phyloP scores from a whole-genome alignment of 2,329 filamentous ascomycete genomes.

The Basipetospora chlamydospora region DNA sequence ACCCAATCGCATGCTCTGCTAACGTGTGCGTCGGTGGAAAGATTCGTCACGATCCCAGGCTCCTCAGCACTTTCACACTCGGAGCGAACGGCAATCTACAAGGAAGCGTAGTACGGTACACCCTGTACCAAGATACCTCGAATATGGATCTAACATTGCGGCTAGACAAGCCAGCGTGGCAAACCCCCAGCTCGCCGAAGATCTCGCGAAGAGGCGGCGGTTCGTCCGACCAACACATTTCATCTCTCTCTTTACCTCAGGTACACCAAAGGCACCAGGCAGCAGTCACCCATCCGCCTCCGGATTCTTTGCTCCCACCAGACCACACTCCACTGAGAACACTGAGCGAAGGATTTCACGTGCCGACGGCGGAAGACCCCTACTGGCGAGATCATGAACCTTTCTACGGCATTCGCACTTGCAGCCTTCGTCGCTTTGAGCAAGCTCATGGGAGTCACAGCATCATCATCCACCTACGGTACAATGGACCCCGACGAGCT shows the following conservation, averaged over 20 bases:
- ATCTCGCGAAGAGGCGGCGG: too few relatives aligned
- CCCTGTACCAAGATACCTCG: too few relatives aligned
- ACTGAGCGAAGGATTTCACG: conserved; percentile 1
- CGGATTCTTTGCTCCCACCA: not conserved
- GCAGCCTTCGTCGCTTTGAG: not conserved
- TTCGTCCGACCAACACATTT: too few relatives aligned
- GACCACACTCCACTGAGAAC: not conserved
- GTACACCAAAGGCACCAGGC: conserved; percentile 1
- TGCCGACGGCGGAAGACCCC: conserved; percentile 1
- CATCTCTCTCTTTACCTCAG: conserved; percentile 1
- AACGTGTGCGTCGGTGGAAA: too few relatives aligned
- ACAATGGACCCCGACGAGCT: conserved; percentile 1
- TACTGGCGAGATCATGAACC: conserved; percentile 1
- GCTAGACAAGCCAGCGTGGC: too few relatives aligned
- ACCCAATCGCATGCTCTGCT: too few relatives aligned
- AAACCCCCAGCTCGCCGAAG: too few relatives aligned
- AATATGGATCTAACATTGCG: too few relatives aligned
- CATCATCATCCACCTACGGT: conserved; percentile 1
- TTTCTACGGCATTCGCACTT: conserved; percentile 2
- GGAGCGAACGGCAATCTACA: too few relatives aligned
- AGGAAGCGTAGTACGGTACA: too few relatives aligned
- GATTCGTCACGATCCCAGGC: too few relatives aligned
- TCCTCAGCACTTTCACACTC: too few relatives aligned
- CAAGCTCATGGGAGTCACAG: conserved; percentile 2
- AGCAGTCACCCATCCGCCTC: not conserved